These are phyloP conservation scores for Aspergillus diversus DNA, from an alignment of 495 filamentous ascomycete species.

Conservation along the genomic window DNA sequence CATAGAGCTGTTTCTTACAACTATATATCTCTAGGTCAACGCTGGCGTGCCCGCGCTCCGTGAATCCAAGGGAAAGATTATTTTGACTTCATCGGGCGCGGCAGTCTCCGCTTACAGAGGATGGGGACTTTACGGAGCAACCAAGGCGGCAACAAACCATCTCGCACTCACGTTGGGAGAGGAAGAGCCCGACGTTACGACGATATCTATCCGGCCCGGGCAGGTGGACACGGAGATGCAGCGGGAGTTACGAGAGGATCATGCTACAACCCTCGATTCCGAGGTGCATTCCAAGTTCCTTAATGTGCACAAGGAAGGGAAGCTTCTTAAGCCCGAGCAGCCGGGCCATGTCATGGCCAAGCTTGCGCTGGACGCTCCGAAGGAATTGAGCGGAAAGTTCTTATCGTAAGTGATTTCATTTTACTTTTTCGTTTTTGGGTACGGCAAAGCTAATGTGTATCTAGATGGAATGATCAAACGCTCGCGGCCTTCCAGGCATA, in stretches of 20 bases:
- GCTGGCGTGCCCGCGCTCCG: slow-evolving; percentile 75
- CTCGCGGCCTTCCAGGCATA: slow-evolving; percentile 64
- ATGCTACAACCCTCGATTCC: slow-evolving; percentile 64
- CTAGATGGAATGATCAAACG: slow-evolving; percentile 72
- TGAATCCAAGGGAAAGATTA: slow-evolving; percentile 65
- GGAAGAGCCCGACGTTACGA: slow-evolving; percentile 79
- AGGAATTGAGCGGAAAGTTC: slow-evolving; percentile 73
- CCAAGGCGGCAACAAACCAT: slow-evolving; percentile 89
- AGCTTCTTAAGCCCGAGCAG: slow-evolving; percentile 78
- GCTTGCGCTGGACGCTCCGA: slow-evolving; percentile 64
- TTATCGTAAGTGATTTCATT: slow-evolving; percentile 58
- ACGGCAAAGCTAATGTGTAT: slow-evolving; percentile 40
- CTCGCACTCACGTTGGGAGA: slow-evolving; percentile 69
- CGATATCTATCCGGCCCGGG: slow-evolving; percentile 76
- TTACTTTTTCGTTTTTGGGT: slow-evolving; percentile 6
- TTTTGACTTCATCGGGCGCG: slow-evolving; percentile 80
- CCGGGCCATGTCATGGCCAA: slow-evolving; percentile 85
- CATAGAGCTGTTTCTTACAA: too few species aligned
- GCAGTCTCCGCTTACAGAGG: slow-evolving; percentile 66
- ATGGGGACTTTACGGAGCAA: slow-evolving; percentile 82
- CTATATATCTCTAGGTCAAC: slow-evolving; percentile 56
- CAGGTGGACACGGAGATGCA: slow-evolving; percentile 96
- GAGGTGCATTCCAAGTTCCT: slow-evolving; percentile 71
- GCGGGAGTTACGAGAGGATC: slow-evolving; percentile 72
- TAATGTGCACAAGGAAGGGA: slow-evolving; percentile 64